Conservation (phyloP, 2,329 filamentous ascomycete species). For the Fusarium decemcellulare region DNA sequence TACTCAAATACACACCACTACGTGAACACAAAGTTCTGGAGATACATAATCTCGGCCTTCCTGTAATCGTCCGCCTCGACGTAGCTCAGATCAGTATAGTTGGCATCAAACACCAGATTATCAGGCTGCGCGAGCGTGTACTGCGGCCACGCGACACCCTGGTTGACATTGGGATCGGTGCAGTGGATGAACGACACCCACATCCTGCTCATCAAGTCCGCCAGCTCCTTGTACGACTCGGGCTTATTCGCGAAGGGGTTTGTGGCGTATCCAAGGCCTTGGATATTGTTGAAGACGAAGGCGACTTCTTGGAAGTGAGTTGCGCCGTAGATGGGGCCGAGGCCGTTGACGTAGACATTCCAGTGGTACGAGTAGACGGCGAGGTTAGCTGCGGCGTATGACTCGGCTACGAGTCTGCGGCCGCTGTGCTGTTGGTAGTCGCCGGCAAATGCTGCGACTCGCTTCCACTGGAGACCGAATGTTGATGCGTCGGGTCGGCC, state of each 20-base stretch:
- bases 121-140: slow-evolving; percentile 57
- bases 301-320: slow-evolving; percentile 47
- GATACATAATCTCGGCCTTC: slow-evolving; percentile 56
- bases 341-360: slow-evolving; percentile 63
- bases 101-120: slow-evolving; percentile 66
- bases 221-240: slow-evolving; percentile 53
- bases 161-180: slow-evolving; percentile 53
- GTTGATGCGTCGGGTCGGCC: slow-evolving; percentile 46
- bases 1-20: not conserved
- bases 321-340: slow-evolving; percentile 51
- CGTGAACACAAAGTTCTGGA: slow-evolving; percentile 45
- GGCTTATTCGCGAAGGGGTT: slow-evolving; percentile 59
- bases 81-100: slow-evolving; percentile 56
- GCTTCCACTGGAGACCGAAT: slow-evolving; percentile 66
- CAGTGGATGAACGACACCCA: slow-evolving; percentile 62
- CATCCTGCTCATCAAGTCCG: slow-evolving; percentile 63
- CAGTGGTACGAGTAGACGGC: slow-evolving; percentile 66
- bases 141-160: slow-evolving; percentile 55
- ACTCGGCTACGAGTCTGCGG: slow-evolving; percentile 66
- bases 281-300: slow-evolving; percentile 56
- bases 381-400: slow-evolving; percentile 62
- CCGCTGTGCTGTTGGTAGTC: slow-evolving; percentile 70
- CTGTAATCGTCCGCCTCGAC: slow-evolving; percentile 62
- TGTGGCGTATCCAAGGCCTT: slow-evolving; percentile 56
- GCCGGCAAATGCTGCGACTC: slow-evolving; percentile 66